Conservation (phyloP, 2,329 filamentous ascomycete genomes). For the Aspergillus persii region DNA sequence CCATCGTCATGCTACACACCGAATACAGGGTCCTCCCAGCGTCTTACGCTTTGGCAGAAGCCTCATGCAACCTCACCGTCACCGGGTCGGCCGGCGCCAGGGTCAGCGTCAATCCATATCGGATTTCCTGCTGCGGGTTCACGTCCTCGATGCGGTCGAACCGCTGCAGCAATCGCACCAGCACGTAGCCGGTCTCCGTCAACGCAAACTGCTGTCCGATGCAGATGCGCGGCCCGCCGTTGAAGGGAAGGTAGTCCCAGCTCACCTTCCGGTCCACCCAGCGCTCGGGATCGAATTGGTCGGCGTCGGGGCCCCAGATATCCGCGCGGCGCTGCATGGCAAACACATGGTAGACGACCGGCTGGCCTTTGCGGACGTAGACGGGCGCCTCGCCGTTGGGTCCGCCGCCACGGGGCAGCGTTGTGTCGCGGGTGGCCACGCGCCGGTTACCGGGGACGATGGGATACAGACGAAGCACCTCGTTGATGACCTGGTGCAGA, state of each 20-base stretch:
- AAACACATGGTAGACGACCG: constrained; percentile 65
- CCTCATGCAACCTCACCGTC: constrained; percentile 33
- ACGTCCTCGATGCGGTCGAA: constrained; percentile 60
- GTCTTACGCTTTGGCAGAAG: neutral
- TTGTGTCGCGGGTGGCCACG: constrained; percentile 40
- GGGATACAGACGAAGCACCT: constrained; percentile 46
- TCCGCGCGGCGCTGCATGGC: constrained; percentile 68
- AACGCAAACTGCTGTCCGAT: constrained; percentile 80
- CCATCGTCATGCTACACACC: neutral
- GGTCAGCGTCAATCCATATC: constrained; percentile 26
- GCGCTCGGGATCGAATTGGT: constrained; percentile 63
- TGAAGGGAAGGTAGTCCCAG: constrained; percentile 74
- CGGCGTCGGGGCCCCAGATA: constrained; percentile 47
- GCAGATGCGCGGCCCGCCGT: constrained; percentile 71
- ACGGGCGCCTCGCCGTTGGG: constrained; percentile 59
- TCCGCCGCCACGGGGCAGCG: constrained; percentile 56
- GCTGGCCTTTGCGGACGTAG: constrained; percentile 63
- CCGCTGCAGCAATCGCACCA: constrained; percentile 69
- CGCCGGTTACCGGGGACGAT: constrained; percentile 48
- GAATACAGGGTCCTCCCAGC: neutral
- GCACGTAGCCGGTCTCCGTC: constrained; percentile 66
- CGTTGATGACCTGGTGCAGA: constrained; percentile 38
- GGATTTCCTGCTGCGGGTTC: constrained; percentile 13
- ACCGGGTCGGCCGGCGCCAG: constrained; percentile 27
- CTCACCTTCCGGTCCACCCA: constrained; percentile 65